These are phyloP conservation scores for Claviceps purpurea DNA, from an alignment of 2,329 filamentous ascomycete genomes.

Conservation along the genomic window DNA sequence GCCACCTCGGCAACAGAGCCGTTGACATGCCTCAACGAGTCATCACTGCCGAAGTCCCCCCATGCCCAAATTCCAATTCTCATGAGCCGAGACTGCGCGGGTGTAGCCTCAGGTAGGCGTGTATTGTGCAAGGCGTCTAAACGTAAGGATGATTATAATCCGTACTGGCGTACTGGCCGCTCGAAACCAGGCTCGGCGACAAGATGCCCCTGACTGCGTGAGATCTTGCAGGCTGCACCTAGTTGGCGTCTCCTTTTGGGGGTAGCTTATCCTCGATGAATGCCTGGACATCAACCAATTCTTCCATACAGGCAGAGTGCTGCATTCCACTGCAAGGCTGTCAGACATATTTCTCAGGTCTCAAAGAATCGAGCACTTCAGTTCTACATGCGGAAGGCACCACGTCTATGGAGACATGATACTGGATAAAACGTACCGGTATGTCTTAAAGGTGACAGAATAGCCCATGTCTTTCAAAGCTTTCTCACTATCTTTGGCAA, in stretches of 20 bases:
- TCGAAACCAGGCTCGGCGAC: background rate
- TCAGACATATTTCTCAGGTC: constrained; percentile 1
- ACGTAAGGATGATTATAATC: background rate
- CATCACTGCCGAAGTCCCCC: background rate
- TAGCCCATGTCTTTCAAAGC: constrained; percentile 56
- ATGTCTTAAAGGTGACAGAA: constrained; percentile 62
- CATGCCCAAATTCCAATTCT: background rate
- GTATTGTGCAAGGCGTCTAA: background rate
- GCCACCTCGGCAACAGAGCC: background rate
- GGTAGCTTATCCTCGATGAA: constrained; percentile 37
- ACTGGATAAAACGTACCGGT: constrained; percentile 35
- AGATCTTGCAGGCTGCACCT: background rate
- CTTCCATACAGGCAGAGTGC: constrained; percentile 64
- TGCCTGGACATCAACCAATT: constrained; percentile 68
- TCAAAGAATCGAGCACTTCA: background rate
- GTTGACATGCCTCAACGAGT: background rate
- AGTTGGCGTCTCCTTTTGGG: constrained; percentile 10
- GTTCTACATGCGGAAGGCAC: background rate
- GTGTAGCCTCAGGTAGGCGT: background rate
- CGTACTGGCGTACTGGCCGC: background rate
- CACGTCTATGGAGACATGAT: background rate
- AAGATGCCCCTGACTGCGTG: background rate
- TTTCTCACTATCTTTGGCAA: constrained; percentile 55
- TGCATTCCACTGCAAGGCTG: constrained; percentile 41
- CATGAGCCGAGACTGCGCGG: background rate